Percentiles rank a stretch among this genome's conserved stretches.
These are phyloP conservation scores for Pseudopithomyces chartarum DNA, from an alignment of 2,329 filamentous ascomycete species.

Conservation along the genomic window DNA sequence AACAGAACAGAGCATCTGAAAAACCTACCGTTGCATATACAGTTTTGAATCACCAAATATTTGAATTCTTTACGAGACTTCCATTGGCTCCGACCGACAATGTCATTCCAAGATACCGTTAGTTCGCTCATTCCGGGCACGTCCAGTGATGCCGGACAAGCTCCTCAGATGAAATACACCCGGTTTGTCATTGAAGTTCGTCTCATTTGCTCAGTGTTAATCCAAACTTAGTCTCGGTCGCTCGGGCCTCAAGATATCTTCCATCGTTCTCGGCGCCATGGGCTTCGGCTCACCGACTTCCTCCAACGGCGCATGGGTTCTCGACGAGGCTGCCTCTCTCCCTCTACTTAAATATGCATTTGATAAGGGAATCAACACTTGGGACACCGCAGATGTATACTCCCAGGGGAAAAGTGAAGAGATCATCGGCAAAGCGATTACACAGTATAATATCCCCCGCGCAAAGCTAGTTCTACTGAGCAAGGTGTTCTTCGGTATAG, in stretches of 20 bases:
- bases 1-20: neutral
- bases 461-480: conserved; percentile 35
- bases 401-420: conserved; percentile 34
- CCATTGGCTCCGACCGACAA: neutral
- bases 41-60: neutral
- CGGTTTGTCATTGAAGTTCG: neutral
- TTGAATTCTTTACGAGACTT: neutral
- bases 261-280: conserved; percentile 67
- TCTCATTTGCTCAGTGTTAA: neutral
- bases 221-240: conserved; percentile 53
- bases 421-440: conserved; percentile 35
- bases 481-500: conserved; percentile 21
- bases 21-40: neutral
- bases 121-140: neutral
- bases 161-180: conserved; percentile 2
- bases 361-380: conserved; percentile 51
- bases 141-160: neutral
- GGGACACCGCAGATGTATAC: conserved; percentile 45
- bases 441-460: conserved; percentile 33
- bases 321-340: conserved; percentile 45
- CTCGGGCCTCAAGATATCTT: conserved; percentile 63
- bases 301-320: conserved; percentile 25
- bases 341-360: conserved; percentile 48
- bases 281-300: conserved; percentile 52
- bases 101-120: neutral